Percentiles rank a stretch among this genome's conserved stretches.
Evolutionary conservation across 164 flowering plant genomes (phyloP).

Genomic region (Cinnamomum chago): DNA sequence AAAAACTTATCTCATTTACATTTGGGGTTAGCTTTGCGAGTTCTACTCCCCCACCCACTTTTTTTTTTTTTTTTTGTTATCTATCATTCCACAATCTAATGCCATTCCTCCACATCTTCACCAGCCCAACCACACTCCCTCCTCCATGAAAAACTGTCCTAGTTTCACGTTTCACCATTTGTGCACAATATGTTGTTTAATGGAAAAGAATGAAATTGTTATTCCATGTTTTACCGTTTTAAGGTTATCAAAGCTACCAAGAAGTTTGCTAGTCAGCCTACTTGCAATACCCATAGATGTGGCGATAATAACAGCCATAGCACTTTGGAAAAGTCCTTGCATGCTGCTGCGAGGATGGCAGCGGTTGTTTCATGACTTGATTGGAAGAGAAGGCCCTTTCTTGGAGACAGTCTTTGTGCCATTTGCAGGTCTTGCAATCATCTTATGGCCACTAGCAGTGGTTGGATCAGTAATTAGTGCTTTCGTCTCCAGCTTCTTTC

Average conservation of each 20-base stretch:
- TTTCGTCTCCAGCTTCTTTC: slow-evolving; percentile 55
- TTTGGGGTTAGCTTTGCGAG: too few relatives aligned
- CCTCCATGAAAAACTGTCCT: too few relatives aligned
- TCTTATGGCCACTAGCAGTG: slow-evolving; percentile 89
- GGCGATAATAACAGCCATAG: slow-evolving; percentile 49
- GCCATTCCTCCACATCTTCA: too few relatives aligned
- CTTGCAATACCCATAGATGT: slow-evolving; percentile 60
- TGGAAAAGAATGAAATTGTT: not conserved
- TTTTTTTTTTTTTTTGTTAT: too few relatives aligned
- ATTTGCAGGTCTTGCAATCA: slow-evolving; percentile 85
- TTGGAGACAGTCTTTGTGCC: slow-evolving; percentile 89
- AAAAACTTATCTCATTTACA: too few relatives aligned
- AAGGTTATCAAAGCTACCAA: slow-evolving; percentile 62
- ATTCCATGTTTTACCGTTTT: slow-evolving; percentile 3
- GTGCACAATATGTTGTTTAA: too few relatives aligned
- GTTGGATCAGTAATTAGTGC: slow-evolving; percentile 58
- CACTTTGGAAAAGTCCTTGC: slow-evolving; percentile 86
- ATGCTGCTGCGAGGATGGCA: slow-evolving; percentile 93
- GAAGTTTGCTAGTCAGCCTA: slow-evolving; percentile 56
- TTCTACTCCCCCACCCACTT: too few relatives aligned
- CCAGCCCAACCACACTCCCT: too few relatives aligned
- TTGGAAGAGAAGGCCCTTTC: slow-evolving; percentile 97
- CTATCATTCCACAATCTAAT: too few relatives aligned
- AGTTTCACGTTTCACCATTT: too few relatives aligned
- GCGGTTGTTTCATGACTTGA: slow-evolving; percentile 74